These are phyloP conservation scores for Pogostemon cablin DNA, from an alignment of 257 asterid genomes.

Conservation along the genomic window DNA sequence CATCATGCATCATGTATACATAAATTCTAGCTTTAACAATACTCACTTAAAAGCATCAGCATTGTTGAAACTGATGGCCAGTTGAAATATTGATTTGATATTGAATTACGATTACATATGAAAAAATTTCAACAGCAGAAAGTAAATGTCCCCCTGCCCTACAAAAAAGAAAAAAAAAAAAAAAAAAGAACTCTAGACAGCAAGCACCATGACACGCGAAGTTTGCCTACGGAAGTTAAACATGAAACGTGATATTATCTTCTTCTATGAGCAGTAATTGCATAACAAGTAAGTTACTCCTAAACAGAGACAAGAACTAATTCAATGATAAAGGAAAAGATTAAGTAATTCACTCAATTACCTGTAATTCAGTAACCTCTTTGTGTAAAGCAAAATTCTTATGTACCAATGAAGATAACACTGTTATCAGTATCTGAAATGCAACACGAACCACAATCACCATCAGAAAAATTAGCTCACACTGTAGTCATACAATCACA, in stretches of 20 bases:
- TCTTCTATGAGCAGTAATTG: not conserved
- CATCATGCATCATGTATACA: conserved; percentile 2
- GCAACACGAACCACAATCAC: conserved; percentile 30
- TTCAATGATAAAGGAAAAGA: conserved; percentile 2
- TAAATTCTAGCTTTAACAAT: not conserved
- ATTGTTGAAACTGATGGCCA: not conserved
- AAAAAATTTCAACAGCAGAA: not conserved
- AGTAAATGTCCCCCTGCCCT: not conserved
- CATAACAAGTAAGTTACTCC: not conserved
- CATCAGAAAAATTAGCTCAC: conserved; percentile 16
- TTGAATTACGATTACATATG: not conserved
- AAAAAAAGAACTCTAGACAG: not conserved
- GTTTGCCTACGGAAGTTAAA: conserved; percentile 11
- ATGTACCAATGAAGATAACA: conserved; percentile 54
- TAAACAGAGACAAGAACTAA: not conserved
- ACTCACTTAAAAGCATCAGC: not conserved
- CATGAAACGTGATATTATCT: conserved; percentile 4
- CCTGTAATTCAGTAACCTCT: conserved; percentile 65
- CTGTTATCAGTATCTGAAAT: conserved; percentile 56
- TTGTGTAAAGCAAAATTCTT: conserved; percentile 51
- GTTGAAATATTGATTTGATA: not conserved
- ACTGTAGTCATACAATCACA: conserved; percentile 1
- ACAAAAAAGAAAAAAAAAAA: not conserved
- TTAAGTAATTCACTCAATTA: conserved; percentile 27
- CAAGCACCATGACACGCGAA: not conserved